These are phyloP conservation scores for Collariella sp. DNA, from an alignment of 495 filamentous ascomycete species.

Conservation along the genomic window DNA sequence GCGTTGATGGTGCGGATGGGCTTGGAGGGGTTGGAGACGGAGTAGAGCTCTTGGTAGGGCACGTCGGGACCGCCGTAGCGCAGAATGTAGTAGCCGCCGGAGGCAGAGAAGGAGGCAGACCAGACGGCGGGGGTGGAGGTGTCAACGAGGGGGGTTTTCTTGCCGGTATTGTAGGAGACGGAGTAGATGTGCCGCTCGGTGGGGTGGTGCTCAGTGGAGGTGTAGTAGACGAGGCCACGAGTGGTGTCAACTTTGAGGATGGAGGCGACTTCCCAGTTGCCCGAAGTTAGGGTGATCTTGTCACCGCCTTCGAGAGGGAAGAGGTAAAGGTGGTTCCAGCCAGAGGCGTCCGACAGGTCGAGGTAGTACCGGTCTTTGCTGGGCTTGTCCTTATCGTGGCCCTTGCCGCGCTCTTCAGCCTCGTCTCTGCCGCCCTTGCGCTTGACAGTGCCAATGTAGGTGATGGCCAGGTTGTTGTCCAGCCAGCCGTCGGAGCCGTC, in stretches of 20 bases:
- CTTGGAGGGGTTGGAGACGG: constrained; percentile 32
- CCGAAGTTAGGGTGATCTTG: constrained; percentile 42
- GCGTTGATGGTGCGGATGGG: constrained; percentile 42
- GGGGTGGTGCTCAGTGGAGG: constrained; percentile 45
- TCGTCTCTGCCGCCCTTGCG: neutral
- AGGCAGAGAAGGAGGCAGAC: constrained; percentile 46
- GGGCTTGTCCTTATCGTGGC: constrained; percentile 16
- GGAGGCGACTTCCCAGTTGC: constrained; percentile 46
- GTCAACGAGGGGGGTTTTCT: constrained; percentile 45
- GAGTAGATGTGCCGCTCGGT: constrained; percentile 50
- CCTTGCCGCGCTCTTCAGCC: constrained; percentile 1
- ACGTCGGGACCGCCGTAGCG: constrained; percentile 48
- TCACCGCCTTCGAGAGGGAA: constrained; percentile 40
- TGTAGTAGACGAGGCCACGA: constrained; percentile 45
- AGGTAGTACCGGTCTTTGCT: constrained; percentile 38
- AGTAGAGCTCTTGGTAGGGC: constrained; percentile 49
- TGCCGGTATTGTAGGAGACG: constrained; percentile 37
- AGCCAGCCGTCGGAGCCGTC: constrained; percentile 50
- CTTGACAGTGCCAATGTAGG: constrained; percentile 33
- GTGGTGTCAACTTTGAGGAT: constrained; percentile 43
- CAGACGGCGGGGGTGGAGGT: constrained; percentile 40
- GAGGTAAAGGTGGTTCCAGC: constrained; percentile 49
- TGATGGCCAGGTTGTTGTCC: constrained; percentile 44
- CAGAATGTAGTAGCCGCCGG: constrained; percentile 47
- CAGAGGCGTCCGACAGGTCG: constrained; percentile 47